Base-by-base conservation (phyloP, 2,329 filamentous ascomycete genomes). In the Penicillium sp. region DNA sequence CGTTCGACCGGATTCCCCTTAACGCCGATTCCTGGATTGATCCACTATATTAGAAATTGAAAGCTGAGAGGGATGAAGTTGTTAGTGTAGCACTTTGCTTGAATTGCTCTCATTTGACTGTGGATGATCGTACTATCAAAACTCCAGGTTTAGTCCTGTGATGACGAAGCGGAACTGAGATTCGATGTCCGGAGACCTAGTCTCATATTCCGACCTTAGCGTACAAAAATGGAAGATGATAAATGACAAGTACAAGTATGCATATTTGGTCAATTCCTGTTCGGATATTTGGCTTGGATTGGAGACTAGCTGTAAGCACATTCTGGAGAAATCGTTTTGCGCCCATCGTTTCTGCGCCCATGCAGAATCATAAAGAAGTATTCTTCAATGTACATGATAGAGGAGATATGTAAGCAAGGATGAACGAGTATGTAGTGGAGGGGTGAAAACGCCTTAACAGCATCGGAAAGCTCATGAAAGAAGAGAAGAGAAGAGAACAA, bases 341-440 rank as follows among this genome's bases (percentile, higher is more conserved):
- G 13, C 35, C 21, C 21, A 29, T 52, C n/a, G n/a, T 21, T 33
- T 26, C 26, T 45, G 26, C 21, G 13, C 35, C 21, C 21, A 29
- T 52, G n/a, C 39, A 24, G 11, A 37, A 26, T 26, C 6, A 31
- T 43, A 26, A 35, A 41, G 5, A 48, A 48, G 37, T 44, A 33
- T 13, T 48, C 22, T 58, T 56, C 54, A 55, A 49, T 63, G 43
- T 63, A 66, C 57, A 65, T 55, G 24, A 56, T 44, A 51, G 53
- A 46, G 53, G 57, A 59, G 50, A 61, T 62, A 19, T 21, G 31
- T 29, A 45, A 29, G 24, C 13, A 24, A 52, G 26, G 7, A 24
- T 11, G 9, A 50, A 41, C 22, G 39, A 33, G 50, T 49, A 26
- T 26, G 26, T 26, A 50, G 43, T 43, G 50, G 53, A 47, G 53